phyloP scores from a whole-genome alignment of 805 yeast species.

The Barnettozyma wickerhamii region DNA sequence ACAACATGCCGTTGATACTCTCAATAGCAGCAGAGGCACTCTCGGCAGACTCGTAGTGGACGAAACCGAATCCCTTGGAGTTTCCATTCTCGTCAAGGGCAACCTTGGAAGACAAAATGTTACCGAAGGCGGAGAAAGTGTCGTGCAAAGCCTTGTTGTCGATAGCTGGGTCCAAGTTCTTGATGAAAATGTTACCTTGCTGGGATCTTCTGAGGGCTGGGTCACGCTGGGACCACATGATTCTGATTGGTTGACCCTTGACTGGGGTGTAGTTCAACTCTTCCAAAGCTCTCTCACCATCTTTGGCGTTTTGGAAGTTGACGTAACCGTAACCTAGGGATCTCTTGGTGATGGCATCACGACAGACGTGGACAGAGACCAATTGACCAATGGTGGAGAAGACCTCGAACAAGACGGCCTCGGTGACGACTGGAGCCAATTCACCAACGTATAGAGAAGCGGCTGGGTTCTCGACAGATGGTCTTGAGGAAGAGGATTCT shows the following conservation, averaged over 20 bases:
- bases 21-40: constrained; percentile 94
- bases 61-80: constrained; percentile 96
- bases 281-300: constrained; percentile 92
- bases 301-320: constrained; percentile 84
- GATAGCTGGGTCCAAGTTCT: constrained; percentile 96
- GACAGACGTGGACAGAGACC: constrained; percentile 95
- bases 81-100: constrained; percentile 90
- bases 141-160: constrained; percentile 99
- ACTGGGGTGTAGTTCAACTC: constrained; percentile 91
- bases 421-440: constrained; percentile 86
- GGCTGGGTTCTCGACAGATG: constrained; percentile 49
- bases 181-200: constrained; percentile 94
- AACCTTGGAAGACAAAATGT: constrained; percentile 92
- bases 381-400: constrained; percentile 95
- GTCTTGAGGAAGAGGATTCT: constrained; percentile 32
- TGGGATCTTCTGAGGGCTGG: constrained; percentile 93
- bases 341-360: constrained; percentile 95
- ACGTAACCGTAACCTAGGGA: constrained; percentile 98
- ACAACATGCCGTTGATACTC: constrained; percentile 96
- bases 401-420: constrained; percentile 90
- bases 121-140: constrained; percentile 96
- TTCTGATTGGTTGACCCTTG: constrained; percentile 96
- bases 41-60: constrained; percentile 90
- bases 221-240: constrained; percentile 99
- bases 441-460: constrained; percentile 98